Base-by-base conservation (phyloP, 2,329 filamentous ascomycete genomes). In the Penicillium brevicompactum region DNA sequence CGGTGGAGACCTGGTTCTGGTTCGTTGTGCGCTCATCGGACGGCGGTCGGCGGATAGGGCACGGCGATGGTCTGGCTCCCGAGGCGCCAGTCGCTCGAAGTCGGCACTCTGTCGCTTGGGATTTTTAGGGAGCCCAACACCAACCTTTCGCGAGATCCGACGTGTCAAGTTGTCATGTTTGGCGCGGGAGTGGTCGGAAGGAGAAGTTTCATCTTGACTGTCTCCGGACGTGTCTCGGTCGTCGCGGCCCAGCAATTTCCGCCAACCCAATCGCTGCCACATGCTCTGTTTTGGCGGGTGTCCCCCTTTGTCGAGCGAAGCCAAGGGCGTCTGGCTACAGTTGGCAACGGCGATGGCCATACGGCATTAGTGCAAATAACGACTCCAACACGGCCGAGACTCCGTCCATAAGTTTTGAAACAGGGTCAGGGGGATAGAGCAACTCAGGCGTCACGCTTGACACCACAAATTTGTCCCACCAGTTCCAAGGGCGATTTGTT, bases 71-170 rank as follows among this genome's bases (percentile, higher is more conserved):
- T 85, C 83, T 5, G 84, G 82, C 46, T 87, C 79, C 41, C 86
- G 80, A 43, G 89, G 86, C 56, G 88, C 80, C 51, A 96, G 80
- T 66, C 86, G 87, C 64, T 89, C 85, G 63, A 91, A 83, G 74
- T 96, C 92, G 27, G 91, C 93, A 70, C 89, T 84, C 72, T 93
- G 91, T 65, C 92, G 85, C 73, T 87, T 89, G 75, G 88, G 85
- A 4, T 87, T 80, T 46, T 91, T 84, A 38, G 91, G 90, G 37
- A 96, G 77, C 14, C 88, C 88, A 16, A 91, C 88, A 14, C 92
- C 85, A n/a, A 91, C 90, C 42, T 69, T 70, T 38, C 70, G 67
- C n/a, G 73, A 71, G 44, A 75, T 56, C 42, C 70, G 69, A 50
- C 72, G 71, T 43, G 71, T 70, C 31, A 76, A 60, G 14, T 68